These are phyloP conservation scores for Taxawa tesnikishii DNA, from an alignment of 2,329 filamentous ascomycete species.

Conservation along the genomic window DNA sequence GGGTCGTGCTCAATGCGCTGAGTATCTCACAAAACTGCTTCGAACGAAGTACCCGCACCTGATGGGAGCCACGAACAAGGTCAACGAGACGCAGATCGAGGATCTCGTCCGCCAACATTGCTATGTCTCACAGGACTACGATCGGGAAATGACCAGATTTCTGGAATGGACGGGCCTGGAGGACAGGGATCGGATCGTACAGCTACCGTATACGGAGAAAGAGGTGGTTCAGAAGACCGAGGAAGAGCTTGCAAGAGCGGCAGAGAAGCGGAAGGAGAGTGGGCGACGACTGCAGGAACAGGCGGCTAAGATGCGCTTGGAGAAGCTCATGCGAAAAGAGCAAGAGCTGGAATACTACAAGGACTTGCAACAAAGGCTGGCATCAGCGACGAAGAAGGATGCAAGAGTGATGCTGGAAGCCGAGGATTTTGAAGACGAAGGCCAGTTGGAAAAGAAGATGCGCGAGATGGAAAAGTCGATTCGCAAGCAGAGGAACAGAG, in stretches of 20 bases:
- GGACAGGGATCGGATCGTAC: slow-evolving; percentile 76
- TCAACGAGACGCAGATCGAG: slow-evolving; percentile 78
- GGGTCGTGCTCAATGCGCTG: slow-evolving; percentile 81
- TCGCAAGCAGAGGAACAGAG: slow-evolving; percentile 81
- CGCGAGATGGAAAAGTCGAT: slow-evolving; percentile 86
- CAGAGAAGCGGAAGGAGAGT: slow-evolving; percentile 90
- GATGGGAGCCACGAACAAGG: slow-evolving; percentile 50
- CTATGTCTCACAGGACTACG: slow-evolving; percentile 77
- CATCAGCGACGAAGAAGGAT: slow-evolving; percentile 73
- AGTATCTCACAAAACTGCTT: slow-evolving; percentile 83
- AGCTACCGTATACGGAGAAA: slow-evolving; percentile 90
- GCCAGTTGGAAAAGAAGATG: slow-evolving; percentile 69
- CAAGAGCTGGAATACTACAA: slow-evolving; percentile 91
- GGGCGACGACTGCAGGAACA: slow-evolving; percentile 86
- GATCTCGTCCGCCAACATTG: slow-evolving; percentile 79
- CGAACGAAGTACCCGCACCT: slow-evolving; percentile 86
- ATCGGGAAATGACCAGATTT: slow-evolving; percentile 60
- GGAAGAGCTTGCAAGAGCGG: slow-evolving; percentile 79
- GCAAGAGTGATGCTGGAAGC: slow-evolving; percentile 72
- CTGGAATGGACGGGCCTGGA: slow-evolving; percentile 89
- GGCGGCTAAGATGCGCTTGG: slow-evolving; percentile 91
- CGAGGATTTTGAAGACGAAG: slow-evolving; percentile 86
- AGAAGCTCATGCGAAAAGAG: slow-evolving; percentile 92
- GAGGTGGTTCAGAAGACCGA: slow-evolving; percentile 83
- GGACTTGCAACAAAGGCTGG: slow-evolving; percentile 60